Base-by-base conservation (phyloP, 2,329 filamentous ascomycete genomes). In the Colletotrichum navitas region DNA sequence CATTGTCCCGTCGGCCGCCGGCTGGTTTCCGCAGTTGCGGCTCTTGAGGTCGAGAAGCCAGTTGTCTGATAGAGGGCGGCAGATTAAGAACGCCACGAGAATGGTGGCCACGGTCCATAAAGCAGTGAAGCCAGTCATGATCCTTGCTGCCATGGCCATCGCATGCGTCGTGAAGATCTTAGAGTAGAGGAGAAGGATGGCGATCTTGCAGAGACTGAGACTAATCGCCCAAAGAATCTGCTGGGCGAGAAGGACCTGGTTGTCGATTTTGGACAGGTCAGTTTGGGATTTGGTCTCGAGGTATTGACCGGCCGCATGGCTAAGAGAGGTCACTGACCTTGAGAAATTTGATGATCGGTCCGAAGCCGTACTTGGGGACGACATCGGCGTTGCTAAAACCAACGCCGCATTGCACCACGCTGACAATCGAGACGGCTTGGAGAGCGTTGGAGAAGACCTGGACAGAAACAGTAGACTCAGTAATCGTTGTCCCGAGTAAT, bases 41-140 rank as follows among this genome's bases (percentile, higher is more conserved):
- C 76, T 24, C 45, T 49, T 52, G 1, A 73, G 32, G 39, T 72
- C 69, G 29, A 72, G 65, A 78, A 26, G 76, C 81, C 81, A 83
- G 58, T 78, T 80, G 60, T 78, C 79, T 11, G 77, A 76, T 39
- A 83, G 75, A 2, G 81, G 82, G n/a, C 67, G 76, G 72, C 81
- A 83, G 60, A 82, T 79, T 47, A 82, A 75, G 68, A 78, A 77
- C 18, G 78, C 76, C 21, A 75, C 74, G 29, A 81, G 59, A 52
- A 81, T 76, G 16, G 76, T 76, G n/a, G 75, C 74, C 6, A 76
- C 36, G 10, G 74, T 76, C 77, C 79, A 79, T 16, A 75, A 54
- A 1, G 75, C 58, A 21, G 78, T 77, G 56, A 80, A 69, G 24
- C 67, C 75, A n/a, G 75, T 77, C 18, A 76, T 75, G 41, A 74